Conservation (phyloP, 176 grass and related monocot species). For the Eragrostis nindensis region DNA sequence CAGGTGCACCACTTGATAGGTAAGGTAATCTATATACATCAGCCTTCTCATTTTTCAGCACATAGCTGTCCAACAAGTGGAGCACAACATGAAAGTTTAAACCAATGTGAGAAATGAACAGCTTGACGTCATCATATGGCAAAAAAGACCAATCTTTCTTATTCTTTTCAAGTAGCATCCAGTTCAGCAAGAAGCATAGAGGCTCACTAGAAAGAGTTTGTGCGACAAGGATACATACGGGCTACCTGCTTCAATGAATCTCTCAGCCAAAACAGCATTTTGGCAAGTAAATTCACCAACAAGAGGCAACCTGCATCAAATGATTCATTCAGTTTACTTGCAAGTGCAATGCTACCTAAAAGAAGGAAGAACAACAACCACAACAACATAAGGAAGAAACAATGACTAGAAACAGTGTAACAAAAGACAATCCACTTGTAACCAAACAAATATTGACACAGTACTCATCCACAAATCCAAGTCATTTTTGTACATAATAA, state of each 20-base stretch:
- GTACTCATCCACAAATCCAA: not conserved
- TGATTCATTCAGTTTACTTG: conserved; percentile 5
- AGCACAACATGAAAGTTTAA: conserved; percentile 19
- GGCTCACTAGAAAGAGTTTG: conserved; percentile 36
- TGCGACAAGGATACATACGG: conserved; percentile 74
- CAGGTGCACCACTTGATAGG: conserved; percentile 86
- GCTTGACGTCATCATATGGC: not conserved
- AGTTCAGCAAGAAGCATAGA: conserved; percentile 23
- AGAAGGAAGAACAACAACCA: conserved; percentile 24
- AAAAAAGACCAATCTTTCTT: conserved; percentile 4
- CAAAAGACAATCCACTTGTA: not conserved
- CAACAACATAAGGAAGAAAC: not conserved
- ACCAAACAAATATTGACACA: not conserved
- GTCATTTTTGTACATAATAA: not conserved
- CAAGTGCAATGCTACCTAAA: not conserved
- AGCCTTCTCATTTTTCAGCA: conserved; percentile 90
- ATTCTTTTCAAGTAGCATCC: conserved; percentile 15
- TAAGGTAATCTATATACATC: conserved; percentile 93
- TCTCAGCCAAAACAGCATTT: conserved; percentile 93
- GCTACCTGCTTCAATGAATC: conserved; percentile 99
- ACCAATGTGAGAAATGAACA: conserved; percentile 15
- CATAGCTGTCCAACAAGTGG: conserved; percentile 63
- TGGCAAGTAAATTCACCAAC: conserved; percentile 96
- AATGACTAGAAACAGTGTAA: conserved; percentile 8
- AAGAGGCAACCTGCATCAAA: conserved; percentile 68